Evolutionary conservation across 495 filamentous ascomycete species (phyloP), one percentile per base, ranked within the genome.

Genomic region (Acidiella bohemica): DNA sequence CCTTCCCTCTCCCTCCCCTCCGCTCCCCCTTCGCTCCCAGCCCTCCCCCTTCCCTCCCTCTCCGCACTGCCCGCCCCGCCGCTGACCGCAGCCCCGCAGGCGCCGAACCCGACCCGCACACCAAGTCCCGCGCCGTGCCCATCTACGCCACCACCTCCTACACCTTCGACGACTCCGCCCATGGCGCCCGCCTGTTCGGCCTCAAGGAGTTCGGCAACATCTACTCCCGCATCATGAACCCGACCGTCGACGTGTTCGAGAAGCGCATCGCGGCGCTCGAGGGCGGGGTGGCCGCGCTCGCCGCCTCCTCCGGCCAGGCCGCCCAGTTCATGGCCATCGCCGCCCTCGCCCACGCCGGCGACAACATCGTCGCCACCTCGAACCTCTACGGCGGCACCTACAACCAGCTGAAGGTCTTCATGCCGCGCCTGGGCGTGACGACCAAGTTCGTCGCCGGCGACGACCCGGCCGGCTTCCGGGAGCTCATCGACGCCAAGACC

Each of bases 131-230:
- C 24, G 90, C 90, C 9, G 87, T 95, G 6, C 90, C 90, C 21
- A 97, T 97, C 64, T 97, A 97, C 59, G 85, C 88, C 5, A 81
- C 90, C 25, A 84, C 87, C 2, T 94, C 86, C 51, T 97, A 66
- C 61, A 70, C 73, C 42, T 97, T 97, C 78, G 85, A 96, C 72
- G 84, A 95, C 66, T 93, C 84, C 25, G 90, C 87, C 36, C 90
- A 96, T 59, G 90, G 86, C 47, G 92, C 92, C 36, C 77, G 88
- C 55, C 78, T 97, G 18, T 97, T 97, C 57, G 84, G 84, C 50
- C 84, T 97, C 63, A 93, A 95, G 59, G 88, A 95, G 60, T 88
- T 92, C 58, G 92, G 88, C 58, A 95, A 97, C 63, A 95, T 97
- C 65, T 97, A 97, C 70, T 85, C 79, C 54, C 80, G 90, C 41